phyloP scores from a whole-genome alignment of 2,329 filamentous ascomycete species.

The Apiospora aurea region DNA sequence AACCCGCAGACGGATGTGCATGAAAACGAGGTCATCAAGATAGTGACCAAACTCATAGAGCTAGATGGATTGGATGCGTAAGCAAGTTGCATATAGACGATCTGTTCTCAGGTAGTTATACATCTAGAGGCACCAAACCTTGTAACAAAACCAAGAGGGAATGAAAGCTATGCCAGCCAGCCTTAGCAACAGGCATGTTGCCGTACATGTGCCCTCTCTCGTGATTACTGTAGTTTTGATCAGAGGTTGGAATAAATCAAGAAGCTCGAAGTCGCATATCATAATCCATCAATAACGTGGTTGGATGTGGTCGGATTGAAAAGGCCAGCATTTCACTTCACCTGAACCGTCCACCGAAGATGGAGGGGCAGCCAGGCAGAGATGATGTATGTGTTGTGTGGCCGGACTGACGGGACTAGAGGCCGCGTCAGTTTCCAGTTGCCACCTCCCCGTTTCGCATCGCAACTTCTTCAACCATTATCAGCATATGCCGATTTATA shows the following conservation, averaged over 20 bases:
- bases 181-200: neutral
- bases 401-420: neutral
- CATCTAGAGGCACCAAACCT: neutral
- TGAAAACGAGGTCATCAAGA: conserved; percentile 72
- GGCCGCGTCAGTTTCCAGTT: conserved; percentile 16
- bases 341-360: neutral
- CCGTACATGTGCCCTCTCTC: neutral
- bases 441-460: conserved; percentile 17
- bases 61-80: conserved; percentile 83
- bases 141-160: neutral
- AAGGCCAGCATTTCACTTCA: neutral
- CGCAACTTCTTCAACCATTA: neutral
- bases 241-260: neutral
- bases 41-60: conserved; percentile 84
- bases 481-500: too few relatives aligned
- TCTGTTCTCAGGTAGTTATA: neutral
- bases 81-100: neutral
- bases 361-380: neutral
- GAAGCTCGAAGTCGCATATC: neutral
- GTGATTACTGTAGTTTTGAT: neutral
- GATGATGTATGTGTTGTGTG: neutral
- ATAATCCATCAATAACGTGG: neutral
- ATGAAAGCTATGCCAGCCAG: neutral
- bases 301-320: neutral
- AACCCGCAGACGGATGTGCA: conserved; percentile 68